Conservation (phyloP, 164 flowering plant species). For the Cinnamomum chago region DNA sequence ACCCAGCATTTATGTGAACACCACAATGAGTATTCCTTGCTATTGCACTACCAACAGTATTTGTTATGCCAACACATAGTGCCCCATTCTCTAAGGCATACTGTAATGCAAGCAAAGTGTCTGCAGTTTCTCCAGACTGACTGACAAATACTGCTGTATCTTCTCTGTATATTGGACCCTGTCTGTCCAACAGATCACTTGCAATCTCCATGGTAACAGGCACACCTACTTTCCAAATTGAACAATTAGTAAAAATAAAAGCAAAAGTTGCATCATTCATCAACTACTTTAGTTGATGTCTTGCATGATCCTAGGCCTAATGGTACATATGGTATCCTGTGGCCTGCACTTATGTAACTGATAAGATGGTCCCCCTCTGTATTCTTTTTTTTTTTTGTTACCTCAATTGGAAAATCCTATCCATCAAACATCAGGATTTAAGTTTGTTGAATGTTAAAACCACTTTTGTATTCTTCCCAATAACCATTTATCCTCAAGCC, state of each 20-base stretch:
- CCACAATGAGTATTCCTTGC: slow-evolving; percentile 95
- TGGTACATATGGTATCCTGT: neutral
- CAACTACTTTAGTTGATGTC: slow-evolving; percentile 11
- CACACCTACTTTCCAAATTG: slow-evolving; percentile 38
- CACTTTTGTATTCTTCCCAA: neutral
- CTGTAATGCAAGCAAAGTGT: slow-evolving; percentile 75
- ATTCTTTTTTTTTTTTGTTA: no score
- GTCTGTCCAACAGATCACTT: slow-evolving; percentile 91
- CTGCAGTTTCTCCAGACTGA: slow-evolving; percentile 99
- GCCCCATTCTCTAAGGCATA: slow-evolving; percentile 94
- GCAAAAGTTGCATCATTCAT: slow-evolving; percentile 1
- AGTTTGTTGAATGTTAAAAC: neutral
- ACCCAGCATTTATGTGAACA: slow-evolving; percentile 95
- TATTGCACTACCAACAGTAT: slow-evolving; percentile 95
- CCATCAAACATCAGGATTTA: neutral
- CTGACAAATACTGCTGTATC: slow-evolving; percentile 98
- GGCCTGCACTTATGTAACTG: neutral
- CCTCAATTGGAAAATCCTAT: neutral
- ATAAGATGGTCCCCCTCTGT: neutral
- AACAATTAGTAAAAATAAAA: neutral
- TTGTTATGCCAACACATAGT: slow-evolving; percentile 94
- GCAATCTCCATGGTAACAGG: slow-evolving; percentile 98
- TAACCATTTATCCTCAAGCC: neutral
- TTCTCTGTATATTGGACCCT: slow-evolving; percentile 94
- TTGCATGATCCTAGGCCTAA: neutral